Percentiles rank a stretch among this genome's conserved stretches.
Conservation (phyloP, 2,329 filamentous ascomycete genomes). For the Neoascochyta sp. region DNA sequence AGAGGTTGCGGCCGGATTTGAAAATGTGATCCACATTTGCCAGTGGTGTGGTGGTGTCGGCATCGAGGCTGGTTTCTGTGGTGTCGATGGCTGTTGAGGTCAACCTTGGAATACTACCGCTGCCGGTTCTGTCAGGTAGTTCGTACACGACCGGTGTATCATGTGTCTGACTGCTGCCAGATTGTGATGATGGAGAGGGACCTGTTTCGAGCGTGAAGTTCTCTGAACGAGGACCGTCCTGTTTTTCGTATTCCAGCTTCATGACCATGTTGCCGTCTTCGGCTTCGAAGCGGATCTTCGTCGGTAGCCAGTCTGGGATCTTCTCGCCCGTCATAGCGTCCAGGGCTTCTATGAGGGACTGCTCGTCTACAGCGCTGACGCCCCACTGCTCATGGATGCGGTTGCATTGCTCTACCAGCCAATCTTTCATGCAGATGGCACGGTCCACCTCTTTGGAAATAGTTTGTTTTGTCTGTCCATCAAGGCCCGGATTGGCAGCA, state of each 20-base stretch:
- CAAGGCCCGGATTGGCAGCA: background rate
- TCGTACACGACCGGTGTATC: too few relatives aligned
- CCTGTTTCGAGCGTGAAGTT: constrained; percentile 1
- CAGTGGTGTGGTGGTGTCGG: background rate
- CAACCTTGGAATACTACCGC: constrained; percentile 1
- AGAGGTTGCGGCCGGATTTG: constrained; percentile 17
- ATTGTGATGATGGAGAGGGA: background rate
- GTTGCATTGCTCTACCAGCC: constrained; percentile 20
- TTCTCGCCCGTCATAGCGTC: constrained; percentile 24
- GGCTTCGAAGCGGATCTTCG: constrained; percentile 22
- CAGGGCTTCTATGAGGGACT: constrained; percentile 17
- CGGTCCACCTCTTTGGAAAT: constrained; percentile 3
- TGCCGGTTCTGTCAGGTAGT: constrained; percentile 5
- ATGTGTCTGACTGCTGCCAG: background rate
- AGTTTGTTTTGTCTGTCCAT: background rate
- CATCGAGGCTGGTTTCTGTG: background rate
- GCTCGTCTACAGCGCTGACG: constrained; percentile 17
- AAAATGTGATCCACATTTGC: constrained; percentile 14
- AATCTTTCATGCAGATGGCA: constrained; percentile 22
- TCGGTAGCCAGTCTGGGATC: constrained; percentile 29
- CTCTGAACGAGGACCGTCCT: constrained; percentile 7
- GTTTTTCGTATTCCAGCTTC: constrained; percentile 25
- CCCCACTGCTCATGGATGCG: constrained; percentile 22
- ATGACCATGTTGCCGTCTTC: constrained; percentile 30
- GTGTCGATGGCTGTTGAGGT: background rate